These are phyloP conservation scores for Xylaria scruposa DNA, from an alignment of 495 filamentous ascomycete species.

Conservation along the genomic window DNA sequence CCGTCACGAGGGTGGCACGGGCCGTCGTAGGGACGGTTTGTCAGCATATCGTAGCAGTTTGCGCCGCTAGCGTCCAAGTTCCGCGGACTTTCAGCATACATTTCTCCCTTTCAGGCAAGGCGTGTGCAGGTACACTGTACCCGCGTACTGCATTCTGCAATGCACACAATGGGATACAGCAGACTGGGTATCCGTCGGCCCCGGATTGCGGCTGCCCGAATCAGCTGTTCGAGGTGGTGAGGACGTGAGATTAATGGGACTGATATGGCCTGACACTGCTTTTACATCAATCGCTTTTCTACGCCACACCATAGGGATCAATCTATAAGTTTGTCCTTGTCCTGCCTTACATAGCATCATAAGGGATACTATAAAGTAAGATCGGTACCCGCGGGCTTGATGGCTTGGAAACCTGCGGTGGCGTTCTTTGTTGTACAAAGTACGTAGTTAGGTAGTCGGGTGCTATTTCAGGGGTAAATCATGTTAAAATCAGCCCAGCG, in stretches of 20 bases:
- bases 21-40: background rate
- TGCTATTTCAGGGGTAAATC: constrained; percentile 13
- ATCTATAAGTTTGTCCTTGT: background rate
- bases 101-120: background rate
- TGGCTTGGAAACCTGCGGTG: background rate
- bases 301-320: background rate
- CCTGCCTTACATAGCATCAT: background rate
- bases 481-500: constrained; percentile 21
- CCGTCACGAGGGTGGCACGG: background rate
- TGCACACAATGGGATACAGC: background rate
- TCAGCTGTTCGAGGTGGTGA: constrained; percentile 20
- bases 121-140: background rate
- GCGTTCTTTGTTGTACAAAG: background rate
- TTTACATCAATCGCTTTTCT: background rate
- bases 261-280: constrained; percentile 1
- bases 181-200: background rate
- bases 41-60: constrained; percentile 4
- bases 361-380: background rate
- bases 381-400: constrained; percentile 18
- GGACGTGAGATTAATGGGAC: constrained; percentile 7
- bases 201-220: constrained; percentile 5
- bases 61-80: background rate
- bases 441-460: background rate
- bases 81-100: background rate
- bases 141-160: background rate